A percentile compares a stretch with the other conserved stretches of the same genome.
These are phyloP conservation scores for Pseudozyma sp. DNA, from an alignment of 1,284 basidiomycete genomes.

Conservation along the genomic window DNA sequence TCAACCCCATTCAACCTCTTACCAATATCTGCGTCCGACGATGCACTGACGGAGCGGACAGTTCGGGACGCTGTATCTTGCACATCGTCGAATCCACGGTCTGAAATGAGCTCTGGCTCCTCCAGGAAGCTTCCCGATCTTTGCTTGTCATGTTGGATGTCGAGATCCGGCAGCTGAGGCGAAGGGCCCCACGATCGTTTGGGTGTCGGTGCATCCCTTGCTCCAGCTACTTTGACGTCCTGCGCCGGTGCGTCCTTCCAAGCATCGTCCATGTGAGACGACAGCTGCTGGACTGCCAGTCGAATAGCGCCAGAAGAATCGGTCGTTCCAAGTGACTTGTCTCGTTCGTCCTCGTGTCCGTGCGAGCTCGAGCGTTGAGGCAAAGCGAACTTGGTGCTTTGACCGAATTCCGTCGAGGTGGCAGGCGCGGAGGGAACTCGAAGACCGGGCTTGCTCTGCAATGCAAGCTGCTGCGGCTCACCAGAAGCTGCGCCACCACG, in stretches of 20 bases:
- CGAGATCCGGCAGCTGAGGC: constrained; percentile 52
- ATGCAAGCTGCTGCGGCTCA: constrained; percentile 16
- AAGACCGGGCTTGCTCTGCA: constrained; percentile 13
- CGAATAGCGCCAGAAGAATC: constrained; percentile 39
- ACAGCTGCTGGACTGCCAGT: constrained; percentile 48
- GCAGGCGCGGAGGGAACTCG: constrained; percentile 42
- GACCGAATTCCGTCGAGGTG: constrained; percentile 20
- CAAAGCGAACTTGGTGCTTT: constrained; percentile 12
- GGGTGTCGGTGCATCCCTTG: constrained; percentile 3
- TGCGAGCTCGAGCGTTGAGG: constrained; percentile 49
- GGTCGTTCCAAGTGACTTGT: constrained; percentile 29
- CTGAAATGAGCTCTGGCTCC: constrained; percentile 32
- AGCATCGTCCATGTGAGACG: constrained; percentile 55
- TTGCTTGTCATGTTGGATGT: constrained; percentile 34
- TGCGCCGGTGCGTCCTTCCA: constrained; percentile 34
- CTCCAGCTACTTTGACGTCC: constrained; percentile 14
- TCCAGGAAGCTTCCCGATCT: constrained; percentile 55
- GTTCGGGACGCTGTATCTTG: not conserved
- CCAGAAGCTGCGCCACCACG: not conserved
- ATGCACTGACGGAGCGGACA: constrained; percentile 5
- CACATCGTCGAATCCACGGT: not conserved
- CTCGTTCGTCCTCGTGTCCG: constrained; percentile 26
- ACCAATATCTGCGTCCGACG: constrained; percentile 4
- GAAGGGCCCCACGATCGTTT: constrained; percentile 50
- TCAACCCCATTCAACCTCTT: not conserved